phyloP scores from a whole-genome alignment of 495 filamentous ascomycete genomes.

The Lentithecium fluviatile region DNA sequence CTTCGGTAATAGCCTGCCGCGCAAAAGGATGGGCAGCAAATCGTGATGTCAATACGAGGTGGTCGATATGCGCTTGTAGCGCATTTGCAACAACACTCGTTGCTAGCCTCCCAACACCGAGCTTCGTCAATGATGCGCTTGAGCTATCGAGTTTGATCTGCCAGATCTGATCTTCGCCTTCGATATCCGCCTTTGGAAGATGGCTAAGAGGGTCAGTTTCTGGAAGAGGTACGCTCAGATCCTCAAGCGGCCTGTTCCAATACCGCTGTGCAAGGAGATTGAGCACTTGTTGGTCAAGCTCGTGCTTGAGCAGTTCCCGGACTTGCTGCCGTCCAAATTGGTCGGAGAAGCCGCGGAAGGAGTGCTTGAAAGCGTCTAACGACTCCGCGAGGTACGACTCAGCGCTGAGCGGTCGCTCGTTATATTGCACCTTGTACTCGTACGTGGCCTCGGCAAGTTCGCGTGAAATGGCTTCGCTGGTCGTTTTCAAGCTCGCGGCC shows the following conservation, averaged over 20 bases:
- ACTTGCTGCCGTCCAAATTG: slow-evolving; percentile 87
- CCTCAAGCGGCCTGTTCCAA: slow-evolving; percentile 94
- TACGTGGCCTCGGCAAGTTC: slow-evolving; percentile 97
- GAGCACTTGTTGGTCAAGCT: slow-evolving; percentile 91
- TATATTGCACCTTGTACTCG: slow-evolving; percentile 99
- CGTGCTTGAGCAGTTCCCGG: slow-evolving; percentile 81
- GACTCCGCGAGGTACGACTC: slow-evolving; percentile 95
- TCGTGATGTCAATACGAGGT: slow-evolving; percentile 70
- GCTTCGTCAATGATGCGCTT: slow-evolving; percentile 81
- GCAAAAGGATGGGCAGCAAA: slow-evolving; percentile 91
- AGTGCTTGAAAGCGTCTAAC: slow-evolving; percentile 95
- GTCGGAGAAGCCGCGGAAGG: slow-evolving; percentile 89
- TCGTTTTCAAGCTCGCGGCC: slow-evolving; percentile 82
- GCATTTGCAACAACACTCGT: slow-evolving; percentile 85
- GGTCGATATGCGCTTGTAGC: slow-evolving; percentile 82
- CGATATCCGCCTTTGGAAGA: slow-evolving; percentile 77
- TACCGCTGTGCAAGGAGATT: slow-evolving; percentile 93
- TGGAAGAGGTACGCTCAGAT: slow-evolving; percentile 58
- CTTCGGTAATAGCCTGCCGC: slow-evolving; percentile 84
- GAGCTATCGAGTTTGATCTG: slow-evolving; percentile 92
- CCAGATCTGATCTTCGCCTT: slow-evolving; percentile 83
- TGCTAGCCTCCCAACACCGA: slow-evolving; percentile 88
- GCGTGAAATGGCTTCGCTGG: slow-evolving; percentile 86
- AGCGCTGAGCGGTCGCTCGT: slow-evolving; percentile 88
- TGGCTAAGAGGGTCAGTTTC: slow-evolving; percentile 73